Percentiles rank a stretch among this genome's conserved stretches.
Conservation (phyloP, 2,329 filamentous ascomycete species). For the Diaporthe sp. region DNA sequence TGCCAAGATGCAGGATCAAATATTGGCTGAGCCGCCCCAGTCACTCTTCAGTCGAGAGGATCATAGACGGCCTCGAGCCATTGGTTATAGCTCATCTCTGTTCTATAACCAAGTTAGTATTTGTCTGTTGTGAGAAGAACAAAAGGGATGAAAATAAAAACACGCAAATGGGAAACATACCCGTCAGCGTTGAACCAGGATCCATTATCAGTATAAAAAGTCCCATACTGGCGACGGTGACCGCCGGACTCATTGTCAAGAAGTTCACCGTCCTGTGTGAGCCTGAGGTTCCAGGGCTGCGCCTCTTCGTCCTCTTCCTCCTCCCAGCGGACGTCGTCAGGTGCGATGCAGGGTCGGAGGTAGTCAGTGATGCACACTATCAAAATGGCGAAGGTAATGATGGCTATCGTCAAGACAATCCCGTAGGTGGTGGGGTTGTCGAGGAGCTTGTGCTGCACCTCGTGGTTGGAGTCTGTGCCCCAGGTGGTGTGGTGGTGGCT, state of each 20-base stretch:
- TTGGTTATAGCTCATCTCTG: background rate
- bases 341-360: background rate
- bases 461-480: background rate
- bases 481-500: background rate
- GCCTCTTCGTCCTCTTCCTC: background rate
- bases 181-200: background rate
- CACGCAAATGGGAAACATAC: background rate
- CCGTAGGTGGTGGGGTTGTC: background rate
- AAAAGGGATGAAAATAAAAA: background rate
- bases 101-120: background rate
- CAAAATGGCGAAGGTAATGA: background rate
- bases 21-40: background rate
- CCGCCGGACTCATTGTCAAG: background rate
- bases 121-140: too few relatives aligned
- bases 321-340: background rate
- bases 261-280: background rate
- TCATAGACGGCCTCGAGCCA: background rate
- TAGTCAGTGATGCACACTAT: background rate
- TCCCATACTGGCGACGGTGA: background rate
- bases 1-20: background rate
- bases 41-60: background rate
- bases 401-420: background rate
- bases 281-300: background rate
- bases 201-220: background rate
- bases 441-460: background rate